phyloP scores from a whole-genome alignment of 2,329 filamentous ascomycete species.

The Curvularia sp. region DNA sequence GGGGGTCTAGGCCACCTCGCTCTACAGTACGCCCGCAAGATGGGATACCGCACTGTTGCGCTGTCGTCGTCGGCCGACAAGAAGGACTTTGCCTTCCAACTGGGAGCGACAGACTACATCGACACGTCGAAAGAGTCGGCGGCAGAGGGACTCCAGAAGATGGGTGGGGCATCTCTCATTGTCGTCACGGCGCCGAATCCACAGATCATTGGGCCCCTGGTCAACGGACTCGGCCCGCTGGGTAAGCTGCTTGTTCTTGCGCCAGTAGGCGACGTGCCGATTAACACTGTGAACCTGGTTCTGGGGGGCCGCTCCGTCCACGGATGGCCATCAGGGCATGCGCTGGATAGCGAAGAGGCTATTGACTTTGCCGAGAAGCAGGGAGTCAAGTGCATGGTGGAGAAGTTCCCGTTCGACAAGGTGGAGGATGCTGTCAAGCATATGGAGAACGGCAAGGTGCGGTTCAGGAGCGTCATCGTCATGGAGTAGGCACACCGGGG shows the following conservation, averaged over 20 bases:
- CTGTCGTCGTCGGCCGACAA: conserved; percentile 60
- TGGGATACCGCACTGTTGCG: conserved; percentile 62
- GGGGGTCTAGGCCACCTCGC: conserved; percentile 63
- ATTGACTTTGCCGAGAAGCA: conserved; percentile 59
- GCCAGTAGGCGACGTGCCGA: conserved; percentile 55
- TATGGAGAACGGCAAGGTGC: conserved; percentile 59
- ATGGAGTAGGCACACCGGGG: conserved; percentile 48
- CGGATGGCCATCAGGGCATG: conserved; percentile 63
- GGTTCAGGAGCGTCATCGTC: conserved; percentile 61
- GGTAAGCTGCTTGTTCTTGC: conserved; percentile 70
- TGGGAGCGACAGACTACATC: conserved; percentile 66
- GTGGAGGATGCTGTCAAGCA: conserved; percentile 59
- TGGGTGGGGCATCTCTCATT: conserved; percentile 69
- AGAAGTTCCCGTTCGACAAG: conserved; percentile 61
- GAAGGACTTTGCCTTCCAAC: conserved; percentile 60
- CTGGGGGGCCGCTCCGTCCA: conserved; percentile 57
- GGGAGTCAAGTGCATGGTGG: conserved; percentile 60
- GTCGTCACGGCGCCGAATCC: conserved; percentile 70
- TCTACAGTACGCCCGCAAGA: conserved; percentile 60
- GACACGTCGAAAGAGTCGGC: conserved; percentile 61
- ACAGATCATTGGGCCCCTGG: conserved; percentile 61
- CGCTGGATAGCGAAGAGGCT: conserved; percentile 61
- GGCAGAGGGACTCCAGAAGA: conserved; percentile 58
- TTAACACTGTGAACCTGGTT: conserved; percentile 56
- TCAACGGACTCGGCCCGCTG: conserved; percentile 60